Base-by-base conservation (phyloP, 164 flowering plant species). In the Kingdonia uniflora region DNA sequence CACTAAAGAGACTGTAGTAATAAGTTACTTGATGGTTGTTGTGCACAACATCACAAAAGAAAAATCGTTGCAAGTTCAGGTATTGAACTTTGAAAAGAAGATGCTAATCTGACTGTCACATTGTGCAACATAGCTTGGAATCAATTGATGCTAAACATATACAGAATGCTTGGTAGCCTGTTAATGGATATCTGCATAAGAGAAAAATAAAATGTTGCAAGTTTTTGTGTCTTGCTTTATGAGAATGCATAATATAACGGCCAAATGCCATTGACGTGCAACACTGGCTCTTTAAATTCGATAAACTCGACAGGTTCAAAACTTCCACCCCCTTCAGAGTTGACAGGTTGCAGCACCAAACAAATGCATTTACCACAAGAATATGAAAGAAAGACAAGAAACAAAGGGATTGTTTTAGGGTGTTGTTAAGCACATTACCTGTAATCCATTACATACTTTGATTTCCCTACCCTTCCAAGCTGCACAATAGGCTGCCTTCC, bases 131-230 rank as follows among this genome's bases (percentile, higher is more conserved):
- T 14, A 87, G 89, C 76, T 91, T 91, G 19, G 96, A 76, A 63
- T 91, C 97, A 12, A 91, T 85, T 13, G 97, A 85, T 56, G 96
- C 85, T 73, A 91, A 74, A 59, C 97, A 85, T 49, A 87, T 83
- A 72, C 84, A 76, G 65, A 91, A 85, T 20, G 96, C 97, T 75
- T 87, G 97, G 67, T 80, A 87, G 22, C 87, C 96, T 2, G 97
- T 85, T 63, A 91, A 61, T 5, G 97, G 97, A 63, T 76, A 79
- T 65, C 97, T 90, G 94, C 73, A 73, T 14, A 38, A 49, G 19
- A 33, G 42, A 20, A 24, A 56, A 59, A 19, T 45, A 29, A n/a
- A n/a, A 8, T 29, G 35, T 29, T 29, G 4, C 4, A 29, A 8
- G 35, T 29, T 29, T 29, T 29, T 29, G 8, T 29, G 35, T 29